Conservation (phyloP, 345 rosid genomes). For the Citrus sinensis region DVS_A1.0 CM039167.1:12638001-12638500, state of each 20-base stretch:
- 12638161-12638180: not conserved
- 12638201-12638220: not conserved
- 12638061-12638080: slow-evolving; percentile 25
- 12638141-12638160: not conserved
- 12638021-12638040: slow-evolving; percentile 39
- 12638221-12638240: not conserved
- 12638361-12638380: not conserved
- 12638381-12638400: not conserved
- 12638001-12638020: slow-evolving; percentile 7
- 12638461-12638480: not conserved
- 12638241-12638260: not conserved
- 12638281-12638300: not conserved
- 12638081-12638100: not conserved
- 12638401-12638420: not conserved
- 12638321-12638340: not conserved
- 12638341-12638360: not conserved
- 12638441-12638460: not conserved
- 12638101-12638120: not conserved
- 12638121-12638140: not conserved
- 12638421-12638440: not conserved
- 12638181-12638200: not conserved
- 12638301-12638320: not conserved
- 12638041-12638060: slow-evolving; percentile 32
- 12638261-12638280: not conserved
- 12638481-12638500: not conserved